These are phyloP conservation scores for Cladorrhinum samala DNA, from an alignment of 495 filamentous ascomycete genomes.

Conservation along the genomic window DNA sequence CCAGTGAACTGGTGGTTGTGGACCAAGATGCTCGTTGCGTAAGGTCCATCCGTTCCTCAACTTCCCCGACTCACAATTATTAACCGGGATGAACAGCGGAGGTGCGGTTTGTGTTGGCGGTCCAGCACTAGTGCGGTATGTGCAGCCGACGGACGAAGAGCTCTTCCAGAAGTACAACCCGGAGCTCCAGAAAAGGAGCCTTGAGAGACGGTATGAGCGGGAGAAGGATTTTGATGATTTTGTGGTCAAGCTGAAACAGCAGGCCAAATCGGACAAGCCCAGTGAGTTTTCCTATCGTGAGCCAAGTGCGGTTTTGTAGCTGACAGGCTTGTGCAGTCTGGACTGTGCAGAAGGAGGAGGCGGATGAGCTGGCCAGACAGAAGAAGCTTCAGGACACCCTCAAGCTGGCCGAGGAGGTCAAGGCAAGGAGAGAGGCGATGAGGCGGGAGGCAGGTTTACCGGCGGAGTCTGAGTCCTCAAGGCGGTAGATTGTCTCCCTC, in stretches of 20 bases:
- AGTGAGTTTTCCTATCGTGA: slow-evolving; percentile 33
- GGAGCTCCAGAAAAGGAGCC: slow-evolving; percentile 76
- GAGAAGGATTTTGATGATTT: slow-evolving; percentile 87
- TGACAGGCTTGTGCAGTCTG: slow-evolving; percentile 47
- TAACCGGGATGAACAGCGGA: slow-evolving; percentile 46
- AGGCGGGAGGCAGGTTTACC: slow-evolving; percentile 40
- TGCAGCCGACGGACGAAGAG: slow-evolving; percentile 86
- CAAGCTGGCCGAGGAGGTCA: slow-evolving; percentile 46
- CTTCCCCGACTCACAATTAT: not conserved
- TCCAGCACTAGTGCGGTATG: slow-evolving; percentile 71
- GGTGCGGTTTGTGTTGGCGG: slow-evolving; percentile 69
- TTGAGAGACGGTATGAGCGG: slow-evolving; percentile 63
- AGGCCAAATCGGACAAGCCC: slow-evolving; percentile 84
- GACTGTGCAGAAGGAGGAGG: slow-evolving; percentile 59
- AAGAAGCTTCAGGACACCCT: slow-evolving; percentile 35
- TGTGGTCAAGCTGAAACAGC: slow-evolving; percentile 72
- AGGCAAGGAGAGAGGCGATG: slow-evolving; percentile 59
- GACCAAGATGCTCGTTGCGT: slow-evolving; percentile 31
- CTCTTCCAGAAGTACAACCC: slow-evolving; percentile 89
- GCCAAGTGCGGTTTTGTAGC: not conserved
- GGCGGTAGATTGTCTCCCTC: not conserved
- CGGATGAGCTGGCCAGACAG: slow-evolving; percentile 33
- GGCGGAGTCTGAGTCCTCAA: slow-evolving; percentile 3
- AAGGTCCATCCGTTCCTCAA: not conserved
- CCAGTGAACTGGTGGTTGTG: slow-evolving; percentile 33